phyloP scores from a whole-genome alignment of 352 stramenopile species.

The Phytophthora sojae region DNA sequence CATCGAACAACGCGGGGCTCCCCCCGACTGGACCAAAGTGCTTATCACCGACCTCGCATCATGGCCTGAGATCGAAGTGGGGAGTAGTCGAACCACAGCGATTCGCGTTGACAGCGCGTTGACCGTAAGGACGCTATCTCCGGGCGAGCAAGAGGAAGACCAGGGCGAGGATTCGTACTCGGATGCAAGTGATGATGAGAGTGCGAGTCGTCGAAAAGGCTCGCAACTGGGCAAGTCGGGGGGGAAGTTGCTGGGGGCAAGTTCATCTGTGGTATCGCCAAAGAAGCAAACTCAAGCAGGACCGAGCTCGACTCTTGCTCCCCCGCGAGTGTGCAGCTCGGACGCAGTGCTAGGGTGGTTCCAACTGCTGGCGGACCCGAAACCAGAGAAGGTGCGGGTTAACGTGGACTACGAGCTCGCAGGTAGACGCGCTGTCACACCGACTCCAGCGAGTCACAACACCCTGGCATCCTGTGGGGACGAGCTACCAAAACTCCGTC shows the following conservation, averaged over 20 bases:
- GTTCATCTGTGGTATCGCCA: conserved; percentile 5
- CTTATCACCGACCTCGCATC: conserved; percentile 52
- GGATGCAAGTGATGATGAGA: conserved; percentile 54
- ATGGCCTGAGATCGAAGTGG: conserved; percentile 58
- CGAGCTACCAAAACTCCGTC: conserved; percentile 58
- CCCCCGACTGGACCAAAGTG: conserved; percentile 68
- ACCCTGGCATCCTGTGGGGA: conserved; percentile 24
- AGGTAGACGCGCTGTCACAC: conserved; percentile 28
- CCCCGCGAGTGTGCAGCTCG: conserved; percentile 59
- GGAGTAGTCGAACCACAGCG: conserved; percentile 19
- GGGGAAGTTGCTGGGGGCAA: conserved; percentile 15
- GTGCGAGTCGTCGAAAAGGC: conserved; percentile 19
- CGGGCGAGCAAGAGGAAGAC: conserved; percentile 26
- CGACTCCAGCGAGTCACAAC: conserved; percentile 24
- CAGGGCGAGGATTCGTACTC: conserved; percentile 49
- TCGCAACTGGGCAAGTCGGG: conserved; percentile 27
- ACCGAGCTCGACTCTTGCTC: conserved; percentile 33
- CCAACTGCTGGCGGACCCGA: conserved; percentile 56
- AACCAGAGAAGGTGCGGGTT: conserved; percentile 64
- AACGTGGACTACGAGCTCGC: conserved; percentile 70
- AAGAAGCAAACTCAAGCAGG: conserved; percentile 19
- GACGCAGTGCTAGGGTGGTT: conserved; percentile 65
- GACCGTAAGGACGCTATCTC: conserved; percentile 20
- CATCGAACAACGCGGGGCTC: conserved; percentile 56
- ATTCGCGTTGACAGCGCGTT: conserved; percentile 30